Percentiles rank a stretch among this genome's conserved stretches.
phyloP scores from a whole-genome alignment of 1,284 basidiomycete species.

The Blastosporella zonata region DNA sequence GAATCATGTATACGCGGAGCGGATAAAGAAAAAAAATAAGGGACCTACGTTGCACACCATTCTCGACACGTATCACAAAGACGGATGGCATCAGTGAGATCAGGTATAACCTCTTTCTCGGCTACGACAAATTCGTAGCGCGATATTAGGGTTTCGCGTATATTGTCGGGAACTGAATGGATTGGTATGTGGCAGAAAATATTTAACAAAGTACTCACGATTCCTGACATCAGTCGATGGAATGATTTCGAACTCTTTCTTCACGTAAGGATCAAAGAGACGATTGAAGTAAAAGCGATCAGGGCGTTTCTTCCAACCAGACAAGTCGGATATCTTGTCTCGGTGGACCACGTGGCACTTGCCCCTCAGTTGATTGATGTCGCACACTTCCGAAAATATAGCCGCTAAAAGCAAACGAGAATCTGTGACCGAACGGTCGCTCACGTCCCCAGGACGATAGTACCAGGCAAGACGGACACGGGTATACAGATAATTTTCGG shows the following conservation, averaged over 20 bases:
- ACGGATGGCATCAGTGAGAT: slow-evolving; percentile 85
- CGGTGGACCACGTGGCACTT: slow-evolving; percentile 92
- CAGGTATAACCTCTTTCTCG: slow-evolving; percentile 89
- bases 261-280: slow-evolving; percentile 96
- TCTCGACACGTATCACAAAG: slow-evolving; percentile 83
- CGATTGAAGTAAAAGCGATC: slow-evolving; percentile 95
- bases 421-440: slow-evolving; percentile 81
- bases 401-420: slow-evolving; percentile 88
- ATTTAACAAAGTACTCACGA: slow-evolving; percentile 51
- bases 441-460: slow-evolving; percentile 88
- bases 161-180: slow-evolving; percentile 70
- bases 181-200: slow-evolving; percentile 19
- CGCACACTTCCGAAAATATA: slow-evolving; percentile 93
- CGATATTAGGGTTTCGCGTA: slow-evolving; percentile 71
- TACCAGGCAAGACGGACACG: slow-evolving; percentile 91
- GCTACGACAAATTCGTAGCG: slow-evolving; percentile 95
- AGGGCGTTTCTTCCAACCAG: slow-evolving; percentile 93
- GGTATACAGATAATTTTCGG: slow-evolving; percentile 63
- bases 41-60: slow-evolving; percentile 83
- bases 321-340: slow-evolving; percentile 90
- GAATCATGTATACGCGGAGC: slow-evolving; percentile 1
- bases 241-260: slow-evolving; percentile 97
- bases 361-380: slow-evolving; percentile 86
- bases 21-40: background rate
- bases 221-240: slow-evolving; percentile 86